These are phyloP conservation scores for Fusarium globosum DNA, from an alignment of 2,329 filamentous ascomycete genomes.

Conservation along the genomic window DNA sequence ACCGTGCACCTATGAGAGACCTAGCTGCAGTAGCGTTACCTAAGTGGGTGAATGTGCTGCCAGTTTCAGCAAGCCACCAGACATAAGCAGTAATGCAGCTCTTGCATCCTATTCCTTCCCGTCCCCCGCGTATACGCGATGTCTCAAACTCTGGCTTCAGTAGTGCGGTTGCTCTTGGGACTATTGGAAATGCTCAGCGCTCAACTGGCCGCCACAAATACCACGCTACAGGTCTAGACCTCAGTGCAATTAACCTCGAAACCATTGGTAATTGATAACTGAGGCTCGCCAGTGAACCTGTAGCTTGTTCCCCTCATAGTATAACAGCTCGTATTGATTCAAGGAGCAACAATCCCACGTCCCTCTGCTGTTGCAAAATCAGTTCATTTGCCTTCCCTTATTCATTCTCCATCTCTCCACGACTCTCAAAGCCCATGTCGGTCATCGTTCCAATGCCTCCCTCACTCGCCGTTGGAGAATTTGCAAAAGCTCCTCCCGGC, in stretches of 20 bases:
- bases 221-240: neutral
- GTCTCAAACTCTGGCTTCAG: neutral
- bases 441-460: neutral
- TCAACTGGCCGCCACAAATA: neutral
- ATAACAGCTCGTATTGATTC: neutral
- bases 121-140: neutral
- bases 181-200: slow-evolving; percentile 2
- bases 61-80: neutral
- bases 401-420: neutral
- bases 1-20: neutral
- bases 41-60: neutral
- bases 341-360: neutral
- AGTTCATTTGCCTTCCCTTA: neutral
- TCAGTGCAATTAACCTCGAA: neutral
- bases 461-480: neutral
- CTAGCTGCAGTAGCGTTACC: neutral
- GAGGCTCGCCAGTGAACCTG: neutral
- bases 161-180: neutral
- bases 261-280: neutral
- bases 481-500: neutral
- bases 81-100: neutral
- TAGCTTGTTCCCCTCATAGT: neutral
- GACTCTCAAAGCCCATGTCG: neutral
- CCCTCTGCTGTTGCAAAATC: neutral
- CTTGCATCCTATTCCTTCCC: neutral